phyloP scores from a whole-genome alignment of 176 grass and related monocot genomes.

The barley (Hordeum vulgare) region MorexV3_pseudomolecules_assembly NC_058522.1:514712993-514713492 shows the following conservation, averaged over 20 bases:
- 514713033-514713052: too few species aligned
- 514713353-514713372: background rate
- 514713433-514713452: background rate
- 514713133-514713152: background rate
- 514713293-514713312: slow-evolving; percentile 77
- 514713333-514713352: too few species aligned
- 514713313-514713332: slow-evolving; percentile 8
- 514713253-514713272: slow-evolving; percentile 86
- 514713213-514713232: slow-evolving; percentile 32
- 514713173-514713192: background rate
- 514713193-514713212: background rate
- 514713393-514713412: background rate
- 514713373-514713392: background rate
- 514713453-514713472: background rate
- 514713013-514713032: too few species aligned
- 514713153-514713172: background rate
- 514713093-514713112: background rate
- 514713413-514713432: background rate
- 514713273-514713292: slow-evolving; percentile 86
- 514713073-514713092: too few species aligned
- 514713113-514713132: background rate
- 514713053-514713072: too few species aligned
- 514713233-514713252: slow-evolving; percentile 67
- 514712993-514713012: too few species aligned
- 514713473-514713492: background rate